Evolutionary conservation across 768 basidiomycete genomes (phyloP).

Genomic region (Auricularia sp.): DNA sequence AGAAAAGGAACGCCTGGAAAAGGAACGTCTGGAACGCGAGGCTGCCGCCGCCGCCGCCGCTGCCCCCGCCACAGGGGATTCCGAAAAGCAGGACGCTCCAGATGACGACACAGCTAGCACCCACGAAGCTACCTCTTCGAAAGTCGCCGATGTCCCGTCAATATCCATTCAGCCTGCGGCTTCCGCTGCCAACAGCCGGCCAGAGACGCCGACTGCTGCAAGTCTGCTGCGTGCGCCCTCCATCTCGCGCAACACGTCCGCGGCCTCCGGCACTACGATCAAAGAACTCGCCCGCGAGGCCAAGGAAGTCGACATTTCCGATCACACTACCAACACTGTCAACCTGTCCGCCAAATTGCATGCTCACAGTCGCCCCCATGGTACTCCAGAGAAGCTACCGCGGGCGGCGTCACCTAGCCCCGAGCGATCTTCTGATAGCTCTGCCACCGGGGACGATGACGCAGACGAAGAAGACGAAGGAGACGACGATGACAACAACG

Average conservation of each 20-base stretch:
- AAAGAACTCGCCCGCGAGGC: neutral
- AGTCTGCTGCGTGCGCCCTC: neutral
- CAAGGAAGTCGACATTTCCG: constrained; percentile 1
- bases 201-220: neutral
- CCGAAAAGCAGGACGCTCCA: constrained; percentile 4
- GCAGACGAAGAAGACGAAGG: constrained; percentile 19
- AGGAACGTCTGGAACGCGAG: constrained; percentile 25
- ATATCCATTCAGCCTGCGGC: constrained; percentile 6
- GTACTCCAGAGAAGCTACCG: neutral
- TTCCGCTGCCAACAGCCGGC: constrained; percentile 5
- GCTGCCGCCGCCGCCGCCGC: constrained; percentile 9
- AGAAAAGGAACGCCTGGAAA: constrained; percentile 35
- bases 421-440: neutral
- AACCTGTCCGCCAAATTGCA: neutral
- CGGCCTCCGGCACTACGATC: neutral
- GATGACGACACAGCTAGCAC: constrained; percentile 9
- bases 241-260: neutral
- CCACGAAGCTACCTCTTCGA: neutral
- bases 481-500: constrained; percentile 12
- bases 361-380: neutral
- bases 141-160: constrained; percentile 12
- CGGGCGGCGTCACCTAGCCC: constrained; percentile 2
- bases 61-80: neutral
- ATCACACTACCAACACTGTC: constrained; percentile 3
- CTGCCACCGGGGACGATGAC: constrained; percentile 19